Base-by-base conservation (phyloP, 176 grass and related monocot genomes). In the bread wheat (Triticum aestivum) region DNA sequence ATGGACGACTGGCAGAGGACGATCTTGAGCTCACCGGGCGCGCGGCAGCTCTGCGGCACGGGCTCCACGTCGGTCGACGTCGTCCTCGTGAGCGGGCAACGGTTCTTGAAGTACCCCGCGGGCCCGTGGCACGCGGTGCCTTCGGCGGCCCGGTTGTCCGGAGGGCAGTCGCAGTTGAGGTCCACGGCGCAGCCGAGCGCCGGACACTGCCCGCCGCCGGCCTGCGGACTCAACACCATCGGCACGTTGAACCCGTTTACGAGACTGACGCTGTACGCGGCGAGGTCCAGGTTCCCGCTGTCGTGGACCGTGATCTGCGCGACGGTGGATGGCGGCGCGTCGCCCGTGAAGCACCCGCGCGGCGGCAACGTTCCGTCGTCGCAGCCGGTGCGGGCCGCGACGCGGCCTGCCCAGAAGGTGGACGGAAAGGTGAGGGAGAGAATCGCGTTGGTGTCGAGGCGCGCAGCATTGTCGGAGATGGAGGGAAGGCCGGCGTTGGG, bases 221-320 rank as follows among this genome's bases (percentile, higher is more conserved):
- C 79, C 84, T 89, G 87, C 68, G 87, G 91, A 59, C 80, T 86
- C 26, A 92, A 8, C 14, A 89, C 84, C 12, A 73, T 13, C 11
- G 90, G 90, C 80, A 89, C 83, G 87, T 92, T 92, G 87, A 92
- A 92, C 8, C 90, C 90, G 80, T 92, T 79, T 2, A 89, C 79
- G 0, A 92, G 80, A 87, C 87, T 89, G 7, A 92, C 84, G 87
- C 84, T 86, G 84, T 89, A 92, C 9, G 47, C 9, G 29, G 79
- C 83, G 34, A 29, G 66, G 84, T 79, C 87, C 8, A 23, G 59
- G 86, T 11, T 6, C 1, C 74, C 79, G 68, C 59, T 38, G 90
- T 56, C 77, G 80, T 89, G 83, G 74, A 89, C 77, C 23, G 62
- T 78, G 7, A 88, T 2, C 86, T 91, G 86, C 32, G 56, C 69